Base-by-base conservation (phyloP, 2,329 filamentous ascomycete genomes). In the Cytospora schulzeri region DNA sequence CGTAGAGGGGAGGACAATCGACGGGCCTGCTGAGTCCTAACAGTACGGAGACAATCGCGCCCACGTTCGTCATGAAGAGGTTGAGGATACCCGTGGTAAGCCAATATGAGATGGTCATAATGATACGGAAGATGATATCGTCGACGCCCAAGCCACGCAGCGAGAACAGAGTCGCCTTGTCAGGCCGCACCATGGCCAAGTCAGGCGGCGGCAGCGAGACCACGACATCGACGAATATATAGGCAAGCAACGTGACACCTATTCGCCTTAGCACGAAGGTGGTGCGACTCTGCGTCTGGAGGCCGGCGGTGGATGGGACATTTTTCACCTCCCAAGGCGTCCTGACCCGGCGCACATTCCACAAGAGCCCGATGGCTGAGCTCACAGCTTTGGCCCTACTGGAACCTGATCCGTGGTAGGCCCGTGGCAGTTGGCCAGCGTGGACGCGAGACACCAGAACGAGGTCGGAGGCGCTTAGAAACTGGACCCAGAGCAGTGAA, bases 401-500 rank as follows among this genome's bases (percentile, higher is more conserved):
- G 29, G 29, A 31, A 31, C 29, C 29, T 31, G 29, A 9, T 31
- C 29, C 2, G 8, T 8, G 31, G 24, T 8, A 29, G 24, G 52
- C 22, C 1, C 5, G 17, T 38, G 17, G 4, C n/a, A 60, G 31
- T 15, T 60, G 57, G 24, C 28, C 48, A 24, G 57, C 48, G 17
- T 53, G 48, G 3, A 57, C 41, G 5, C 53, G 53, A 31, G 24
- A 17, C 9, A 57, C 38, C 41, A 57, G 17, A 15, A 24, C 11
- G 6, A 62, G 60, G 15, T 62, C 60, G 7, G 60, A 62, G 29
- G 45, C 60, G 60, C 53, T 57, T 24, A 57, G 45, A 4, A 62
- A 41, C 45, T 62, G 60, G 53, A 62, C 53, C 60, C 41, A 57
- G 4, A 62, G 53, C 29, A 62, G 60, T 29, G 60, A 57, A 29